Evolutionary conservation across 108 stramenopile genomes (phyloP).

Genomic region (Epipyxis sp.): DNA sequence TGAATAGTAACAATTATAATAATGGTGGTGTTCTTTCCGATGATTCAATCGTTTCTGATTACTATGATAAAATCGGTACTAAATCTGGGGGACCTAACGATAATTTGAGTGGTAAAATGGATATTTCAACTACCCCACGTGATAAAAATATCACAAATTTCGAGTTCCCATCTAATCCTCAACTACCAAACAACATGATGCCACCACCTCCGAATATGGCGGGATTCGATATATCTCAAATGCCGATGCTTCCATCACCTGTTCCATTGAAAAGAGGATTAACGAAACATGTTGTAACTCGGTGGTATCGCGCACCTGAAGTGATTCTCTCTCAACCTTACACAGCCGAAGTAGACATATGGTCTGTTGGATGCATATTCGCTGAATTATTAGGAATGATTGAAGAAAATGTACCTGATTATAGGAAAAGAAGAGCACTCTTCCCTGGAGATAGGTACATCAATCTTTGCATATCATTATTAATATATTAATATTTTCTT

Average conservation of each 20-base stretch:
- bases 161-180: not conserved
- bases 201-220: not conserved
- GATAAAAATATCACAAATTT: not conserved
- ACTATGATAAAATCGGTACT: not conserved
- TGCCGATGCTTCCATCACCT: conserved; percentile 36
- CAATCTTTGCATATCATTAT: too few relatives aligned
- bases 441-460: conserved; percentile 95
- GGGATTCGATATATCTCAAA: conserved; percentile 28
- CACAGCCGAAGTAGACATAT: conserved; percentile 90
- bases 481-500: too few relatives aligned
- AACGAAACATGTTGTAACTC: conserved; percentile 14
- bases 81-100: not conserved
- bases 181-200: not conserved
- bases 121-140: conserved; percentile 2
- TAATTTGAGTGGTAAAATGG: too few relatives aligned
- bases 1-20: too few relatives aligned
- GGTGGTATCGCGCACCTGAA: conserved; percentile 29
- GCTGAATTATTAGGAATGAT: conserved; percentile 58
- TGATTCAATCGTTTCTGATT: not conserved
- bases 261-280: conserved; percentile 33
- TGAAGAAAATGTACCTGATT: conserved; percentile 36
- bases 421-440: conserved; percentile 81
- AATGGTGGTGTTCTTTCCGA: not conserved
- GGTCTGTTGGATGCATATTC: conserved; percentile 70
- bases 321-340: conserved; percentile 75